Conservation (phyloP, 1,284 basidiomycete species). For the Microbotryum silenes-acaulis region DNA sequence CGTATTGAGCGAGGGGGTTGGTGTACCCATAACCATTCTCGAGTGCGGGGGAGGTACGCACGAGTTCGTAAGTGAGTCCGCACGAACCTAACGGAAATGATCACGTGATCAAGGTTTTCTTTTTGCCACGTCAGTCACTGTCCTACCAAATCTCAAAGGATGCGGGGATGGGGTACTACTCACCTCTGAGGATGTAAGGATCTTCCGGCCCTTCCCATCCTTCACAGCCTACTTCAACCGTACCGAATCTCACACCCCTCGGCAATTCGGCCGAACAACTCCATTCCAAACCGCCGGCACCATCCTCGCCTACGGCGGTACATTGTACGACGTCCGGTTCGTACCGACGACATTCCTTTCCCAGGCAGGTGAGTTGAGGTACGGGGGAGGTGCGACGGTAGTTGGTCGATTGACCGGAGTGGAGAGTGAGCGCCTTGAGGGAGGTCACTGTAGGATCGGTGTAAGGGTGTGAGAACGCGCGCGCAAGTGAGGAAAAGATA, state of each 20-base stretch:
- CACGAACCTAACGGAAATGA: slow-evolving; percentile 54
- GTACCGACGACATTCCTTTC: slow-evolving; percentile 64
- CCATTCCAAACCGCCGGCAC: slow-evolving; percentile 67
- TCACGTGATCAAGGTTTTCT: too few relatives aligned
- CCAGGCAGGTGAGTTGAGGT: slow-evolving; percentile 70
- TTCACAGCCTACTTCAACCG: slow-evolving; percentile 77
- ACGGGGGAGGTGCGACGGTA: slow-evolving; percentile 60
- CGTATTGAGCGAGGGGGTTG: slow-evolving; percentile 44
- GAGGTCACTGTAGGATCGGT: slow-evolving; percentile 48
- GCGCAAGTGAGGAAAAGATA: too few relatives aligned
- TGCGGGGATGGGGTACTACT: neutral
- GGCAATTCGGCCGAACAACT: slow-evolving; percentile 89
- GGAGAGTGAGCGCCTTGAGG: slow-evolving; percentile 71
- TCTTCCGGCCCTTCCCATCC: slow-evolving; percentile 68
- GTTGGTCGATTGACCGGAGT: slow-evolving; percentile 58
- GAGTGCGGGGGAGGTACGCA: slow-evolving; percentile 48
- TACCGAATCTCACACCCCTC: slow-evolving; percentile 61
- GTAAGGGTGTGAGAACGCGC: too few relatives aligned
- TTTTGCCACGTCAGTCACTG: too few relatives aligned
- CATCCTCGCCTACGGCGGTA: slow-evolving; percentile 63
- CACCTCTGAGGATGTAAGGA: slow-evolving; percentile 73
- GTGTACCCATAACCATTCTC: slow-evolving; percentile 38
- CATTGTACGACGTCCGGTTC: slow-evolving; percentile 82
- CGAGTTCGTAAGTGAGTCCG: slow-evolving; percentile 67
- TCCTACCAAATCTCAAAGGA: too few relatives aligned